Percentiles rank a stretch among this genome's conserved stretches.
These are phyloP conservation scores for Pezicula rhizophila DNA, from an alignment of 2,329 filamentous ascomycete genomes.

Conservation along the genomic window DNA sequence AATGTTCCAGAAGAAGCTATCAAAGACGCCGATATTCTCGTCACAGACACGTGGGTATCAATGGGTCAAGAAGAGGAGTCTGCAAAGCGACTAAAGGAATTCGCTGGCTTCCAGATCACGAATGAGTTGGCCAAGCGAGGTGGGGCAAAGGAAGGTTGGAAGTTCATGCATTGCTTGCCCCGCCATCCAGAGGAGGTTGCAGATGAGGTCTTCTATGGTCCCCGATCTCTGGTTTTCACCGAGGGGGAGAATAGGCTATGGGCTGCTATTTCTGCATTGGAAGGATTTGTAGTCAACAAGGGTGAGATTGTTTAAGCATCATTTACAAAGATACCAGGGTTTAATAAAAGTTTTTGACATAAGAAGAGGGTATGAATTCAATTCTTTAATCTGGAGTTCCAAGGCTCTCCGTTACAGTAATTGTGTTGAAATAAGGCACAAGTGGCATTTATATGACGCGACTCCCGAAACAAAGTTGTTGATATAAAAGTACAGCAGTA, in stretches of 20 bases:
- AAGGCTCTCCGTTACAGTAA: too few relatives aligned
- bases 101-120: constrained; percentile 88
- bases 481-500: too few relatives aligned
- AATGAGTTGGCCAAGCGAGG: constrained; percentile 75
- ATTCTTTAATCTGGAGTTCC: too few relatives aligned
- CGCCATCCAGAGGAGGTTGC: constrained; percentile 87
- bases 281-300: background rate
- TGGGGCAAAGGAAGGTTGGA: constrained; percentile 84
- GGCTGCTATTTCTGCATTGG: constrained; percentile 56
- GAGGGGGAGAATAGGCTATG: constrained; percentile 94
- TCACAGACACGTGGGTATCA: constrained; percentile 96
- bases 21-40: constrained; percentile 78
- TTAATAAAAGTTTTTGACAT: too few relatives aligned
- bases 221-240: constrained; percentile 79
- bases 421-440: too few relatives aligned
- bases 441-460: too few relatives aligned
- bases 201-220: constrained; percentile 90
- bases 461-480: too few relatives aligned
- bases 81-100: constrained; percentile 69
- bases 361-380: too few relatives aligned
- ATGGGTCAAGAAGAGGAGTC: constrained; percentile 95
- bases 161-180: constrained; percentile 97
- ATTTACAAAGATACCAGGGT: background rate
- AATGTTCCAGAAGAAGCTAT: constrained; percentile 77
- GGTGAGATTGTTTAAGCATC: background rate